Base-by-base conservation (phyloP, 495 filamentous ascomycete species). In the Neurospora sp. region DNA sequence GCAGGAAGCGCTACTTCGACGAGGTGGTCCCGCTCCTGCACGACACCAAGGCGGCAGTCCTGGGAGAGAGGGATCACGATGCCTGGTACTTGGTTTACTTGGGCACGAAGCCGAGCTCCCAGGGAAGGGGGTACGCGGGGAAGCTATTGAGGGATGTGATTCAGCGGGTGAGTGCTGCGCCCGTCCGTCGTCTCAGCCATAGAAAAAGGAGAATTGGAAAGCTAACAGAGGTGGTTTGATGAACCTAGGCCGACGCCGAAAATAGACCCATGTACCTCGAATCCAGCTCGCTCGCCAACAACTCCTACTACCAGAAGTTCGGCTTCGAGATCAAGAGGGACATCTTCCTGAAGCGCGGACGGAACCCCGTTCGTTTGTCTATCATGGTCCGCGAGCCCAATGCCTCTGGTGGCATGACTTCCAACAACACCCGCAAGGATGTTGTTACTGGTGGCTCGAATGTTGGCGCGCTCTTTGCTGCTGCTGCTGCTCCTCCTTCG, bases 11-110 rank as follows among this genome's bases (percentile, higher is more conserved):
- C 73, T 93, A 92, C 85, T 93, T 91, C 82, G 81, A 84, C 70
- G 92, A 95, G 80, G 91, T 95, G 80, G 77, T 93, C 40, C 92
- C 92, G 69, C 83, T 93, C 35, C 86, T 95, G 71, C 90, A 93
- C 82, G 82, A 91, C 73, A 89, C 90, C 77, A 94, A 93, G 82
- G 82, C 83, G 68, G 83, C 86, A 70, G 82, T 89, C 59, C 85
- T 95, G 75, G 90, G 89, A 42, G 85, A 86, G 40, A 83, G 86
- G 41, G 89, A 93, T 76, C 79, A 88, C 72, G 85, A 87, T 75
- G 91, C 87, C 76, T 90, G 87, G 80, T 94, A 94, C 79, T 87
- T 95, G 35, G 92, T 94, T 18, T 94, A 93, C 80, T 82, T 95
- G 74, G 92, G 92, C 73, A 92, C 91, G 73, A 89, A 88, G 78